Evolutionary conservation across 257 asterid genomes (phyloP).

Genomic region (Nicotiana attenuata): DNA sequence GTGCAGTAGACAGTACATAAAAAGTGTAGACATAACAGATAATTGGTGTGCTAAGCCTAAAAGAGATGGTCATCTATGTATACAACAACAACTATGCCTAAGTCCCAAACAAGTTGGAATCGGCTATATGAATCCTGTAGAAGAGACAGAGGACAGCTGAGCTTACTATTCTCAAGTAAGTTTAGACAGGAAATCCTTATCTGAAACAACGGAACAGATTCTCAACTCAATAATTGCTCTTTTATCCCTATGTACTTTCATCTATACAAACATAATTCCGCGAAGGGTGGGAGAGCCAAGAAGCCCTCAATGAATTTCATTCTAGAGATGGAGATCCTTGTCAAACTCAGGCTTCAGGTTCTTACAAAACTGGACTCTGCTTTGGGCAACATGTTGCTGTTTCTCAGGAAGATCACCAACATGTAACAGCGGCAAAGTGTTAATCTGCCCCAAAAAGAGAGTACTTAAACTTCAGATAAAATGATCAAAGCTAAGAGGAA

Average conservation of each 20-base stretch:
- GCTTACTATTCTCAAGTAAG: no score
- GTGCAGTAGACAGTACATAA: neutral
- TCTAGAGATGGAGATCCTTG: neutral
- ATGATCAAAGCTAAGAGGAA: conserved; percentile 1
- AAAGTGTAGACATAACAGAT: neutral
- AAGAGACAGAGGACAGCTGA: no score
- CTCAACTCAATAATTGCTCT: neutral
- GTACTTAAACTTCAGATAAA: neutral
- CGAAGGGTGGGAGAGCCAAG: neutral
- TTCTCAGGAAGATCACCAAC: neutral
- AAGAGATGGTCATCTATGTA: neutral
- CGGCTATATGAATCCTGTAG: no score
- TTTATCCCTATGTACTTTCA: neutral
- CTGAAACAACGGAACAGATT: neutral
- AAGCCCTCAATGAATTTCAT: neutral
- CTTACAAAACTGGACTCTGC: conserved; percentile 17
- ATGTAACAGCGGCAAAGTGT: neutral
- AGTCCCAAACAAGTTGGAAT: no score
- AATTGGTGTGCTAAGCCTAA: neutral
- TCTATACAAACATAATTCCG: neutral
- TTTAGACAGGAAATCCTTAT: neutral
- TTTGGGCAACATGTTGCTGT: neutral
- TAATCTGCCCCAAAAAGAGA: neutral
- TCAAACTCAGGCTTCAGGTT: neutral
- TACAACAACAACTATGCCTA: no score